phyloP scores from a whole-genome alignment of 495 filamentous ascomycete species.

The Xylaria scruposa region DNA sequence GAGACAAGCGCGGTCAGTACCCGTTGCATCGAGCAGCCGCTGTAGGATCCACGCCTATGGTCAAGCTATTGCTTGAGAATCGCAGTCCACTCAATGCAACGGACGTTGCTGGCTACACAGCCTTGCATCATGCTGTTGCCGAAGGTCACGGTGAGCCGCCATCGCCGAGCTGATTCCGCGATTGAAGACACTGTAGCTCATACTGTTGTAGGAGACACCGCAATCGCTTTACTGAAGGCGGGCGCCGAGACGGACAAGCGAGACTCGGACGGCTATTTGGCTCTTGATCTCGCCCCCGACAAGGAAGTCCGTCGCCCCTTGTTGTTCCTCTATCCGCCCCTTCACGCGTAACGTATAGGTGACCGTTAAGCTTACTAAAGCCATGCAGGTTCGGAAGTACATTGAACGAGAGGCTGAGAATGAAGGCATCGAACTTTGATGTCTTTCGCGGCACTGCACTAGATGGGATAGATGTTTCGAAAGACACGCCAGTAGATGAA shows the following conservation, averaged over 20 bases:
- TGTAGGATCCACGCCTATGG: constrained; percentile 81
- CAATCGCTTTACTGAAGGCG: constrained; percentile 78
- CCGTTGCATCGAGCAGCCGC: constrained; percentile 91
- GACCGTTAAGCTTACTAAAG: constrained; percentile 1
- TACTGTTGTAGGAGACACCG: constrained; percentile 67
- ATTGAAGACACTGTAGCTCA: background rate
- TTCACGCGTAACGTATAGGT: background rate
- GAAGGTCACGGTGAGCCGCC: constrained; percentile 76
- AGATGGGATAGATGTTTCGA: background rate
- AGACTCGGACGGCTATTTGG: constrained; percentile 72
- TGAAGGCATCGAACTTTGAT: constrained; percentile 78
- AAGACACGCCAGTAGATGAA: background rate
- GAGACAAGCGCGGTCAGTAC: constrained; percentile 83
- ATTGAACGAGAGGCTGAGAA: constrained; percentile 80
- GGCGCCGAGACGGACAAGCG: constrained; percentile 84
- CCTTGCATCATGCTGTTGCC: constrained; percentile 90
- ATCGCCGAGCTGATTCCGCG: background rate
- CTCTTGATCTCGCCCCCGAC: constrained; percentile 87
- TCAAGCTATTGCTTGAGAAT: constrained; percentile 78
- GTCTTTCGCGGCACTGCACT: background rate
- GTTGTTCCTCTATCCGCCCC: background rate
- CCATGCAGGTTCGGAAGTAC: constrained; percentile 70
- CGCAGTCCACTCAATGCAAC: constrained; percentile 84
- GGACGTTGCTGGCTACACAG: constrained; percentile 83
- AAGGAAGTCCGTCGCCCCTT: constrained; percentile 47